Conservation (phyloP, 2,329 filamentous ascomycete species). For the Verticillium zaregamsianum region DNA sequence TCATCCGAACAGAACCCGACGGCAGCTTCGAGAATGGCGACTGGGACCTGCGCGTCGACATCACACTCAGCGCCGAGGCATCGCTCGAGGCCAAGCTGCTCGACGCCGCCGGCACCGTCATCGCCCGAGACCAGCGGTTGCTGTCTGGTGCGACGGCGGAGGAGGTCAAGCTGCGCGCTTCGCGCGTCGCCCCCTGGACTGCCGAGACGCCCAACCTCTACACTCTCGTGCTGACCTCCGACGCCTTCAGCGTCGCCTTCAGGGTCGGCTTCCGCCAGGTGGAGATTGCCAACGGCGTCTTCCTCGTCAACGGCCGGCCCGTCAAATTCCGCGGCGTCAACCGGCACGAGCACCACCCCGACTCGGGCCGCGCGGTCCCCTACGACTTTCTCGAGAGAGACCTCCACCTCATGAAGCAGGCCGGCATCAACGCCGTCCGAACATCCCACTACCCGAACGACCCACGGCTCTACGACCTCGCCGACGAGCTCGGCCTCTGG, state of each 20-base stretch:
- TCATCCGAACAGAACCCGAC: constrained; percentile 52
- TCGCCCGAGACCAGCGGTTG: constrained; percentile 27
- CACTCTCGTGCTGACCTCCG: constrained; percentile 34
- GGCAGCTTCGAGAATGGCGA: constrained; percentile 39
- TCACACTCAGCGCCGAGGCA: constrained; percentile 23
- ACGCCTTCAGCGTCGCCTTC: constrained; percentile 40
- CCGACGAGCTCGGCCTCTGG: constrained; percentile 61
- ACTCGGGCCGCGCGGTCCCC: constrained; percentile 57
- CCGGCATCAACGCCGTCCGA: constrained; percentile 68
- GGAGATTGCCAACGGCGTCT: constrained; percentile 56
- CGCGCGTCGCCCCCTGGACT: constrained; percentile 44
- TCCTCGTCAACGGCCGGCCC: constrained; percentile 60
- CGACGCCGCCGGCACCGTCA: constrained; percentile 19
- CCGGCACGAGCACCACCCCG: constrained; percentile 65
- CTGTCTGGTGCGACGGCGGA: no score
- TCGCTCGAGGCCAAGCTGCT: constrained; percentile 39
- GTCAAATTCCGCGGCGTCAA: constrained; percentile 67
- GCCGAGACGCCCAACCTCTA: constrained; percentile 65
- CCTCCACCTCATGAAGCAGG: constrained; percentile 60
- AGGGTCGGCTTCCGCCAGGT: constrained; percentile 60
- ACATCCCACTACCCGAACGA: constrained; percentile 65
- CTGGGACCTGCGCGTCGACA: no score
- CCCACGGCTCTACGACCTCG: constrained; percentile 54
- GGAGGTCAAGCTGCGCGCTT: no score
- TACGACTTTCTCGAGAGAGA: constrained; percentile 57